Base-by-base conservation (phyloP, 129 eudicot genomes). In the Flaveria brownii region DNA sequence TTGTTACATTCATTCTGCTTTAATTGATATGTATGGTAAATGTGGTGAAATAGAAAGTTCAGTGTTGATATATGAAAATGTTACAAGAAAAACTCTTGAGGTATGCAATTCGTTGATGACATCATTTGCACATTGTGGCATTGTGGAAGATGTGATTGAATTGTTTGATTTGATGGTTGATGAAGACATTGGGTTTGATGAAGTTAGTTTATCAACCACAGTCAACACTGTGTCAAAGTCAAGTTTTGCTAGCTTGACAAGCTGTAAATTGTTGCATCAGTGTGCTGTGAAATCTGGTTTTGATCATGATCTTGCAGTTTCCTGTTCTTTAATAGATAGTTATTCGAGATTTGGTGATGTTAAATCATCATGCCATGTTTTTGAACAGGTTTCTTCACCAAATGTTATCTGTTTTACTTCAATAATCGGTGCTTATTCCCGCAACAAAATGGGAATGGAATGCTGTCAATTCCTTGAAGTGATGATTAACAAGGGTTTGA, bases 11-110 rank as follows among this genome's bases (percentile, higher is more conserved):
- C 87, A 84, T 22, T 92, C 97, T 45, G 89, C 96, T 76, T 65
- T 92, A 41, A 87, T 92, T 9, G 87, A 92, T 80, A 92, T 87
- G 91, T 92, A 92, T 41, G 97, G 96, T 63, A 92, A 92, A 83
- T 89, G 91, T 75, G 85, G 82, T 69, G 78, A 86, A 28, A 84
- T 92, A 33, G 85, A 76, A 45, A 77, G 73, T 82, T 82, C 93
- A 16, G 79, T 83, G 59, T 36, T 69, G 6, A 47, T 89, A 47
- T 89, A 78, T 41, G 81, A 86, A 67, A 61, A 71, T 5, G 64
- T 81, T 17, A 87, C 82, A 23, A 43, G 57, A 10, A 87, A 74
- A 72, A 83, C 75, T 51, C 71, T 82, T 62, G 93, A 84, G 76
- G 80, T 86, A 75, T 92, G 96, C 76, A 92, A 89, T 83, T 83